A percentile compares a stretch with the other conserved stretches of the same genome.
phyloP scores from a whole-genome alignment of 1,284 basidiomycete genomes.

The Leccinum solheimii region DNA sequence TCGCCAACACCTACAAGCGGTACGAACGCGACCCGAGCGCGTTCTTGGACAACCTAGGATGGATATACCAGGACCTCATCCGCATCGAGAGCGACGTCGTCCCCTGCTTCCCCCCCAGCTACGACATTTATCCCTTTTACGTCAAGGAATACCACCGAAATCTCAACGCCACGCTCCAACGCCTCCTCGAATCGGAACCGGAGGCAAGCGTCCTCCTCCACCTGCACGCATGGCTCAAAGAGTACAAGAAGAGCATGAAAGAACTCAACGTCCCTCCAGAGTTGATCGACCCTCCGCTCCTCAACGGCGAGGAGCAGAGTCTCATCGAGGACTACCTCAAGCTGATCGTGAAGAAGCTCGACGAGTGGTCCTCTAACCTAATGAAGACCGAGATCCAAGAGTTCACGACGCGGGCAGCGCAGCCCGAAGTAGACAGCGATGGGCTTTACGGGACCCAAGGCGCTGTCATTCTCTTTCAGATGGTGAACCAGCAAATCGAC shows the following conservation, averaged over 20 bases:
- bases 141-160: constrained; percentile 92
- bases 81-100: constrained; percentile 86
- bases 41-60: constrained; percentile 81
- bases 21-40: constrained; percentile 64
- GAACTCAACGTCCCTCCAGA: constrained; percentile 84
- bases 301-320: constrained; percentile 91
- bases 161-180: constrained; percentile 77
- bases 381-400: constrained; percentile 90
- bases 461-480: constrained; percentile 94
- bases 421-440: constrained; percentile 88
- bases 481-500: constrained; percentile 98
- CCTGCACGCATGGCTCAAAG: constrained; percentile 92
- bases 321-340: constrained; percentile 96
- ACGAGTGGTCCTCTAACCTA: constrained; percentile 95
- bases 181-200: constrained; percentile 73
- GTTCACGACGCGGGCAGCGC: constrained; percentile 80
- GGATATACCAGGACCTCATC: constrained; percentile 96
- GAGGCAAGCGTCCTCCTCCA: constrained; percentile 86
- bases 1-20: constrained; percentile 68
- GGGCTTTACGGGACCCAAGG: constrained; percentile 92
- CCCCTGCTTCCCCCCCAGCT: constrained; percentile 90
- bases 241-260: constrained; percentile 95
- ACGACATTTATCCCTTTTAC: constrained; percentile 83
- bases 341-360: constrained; percentile 92
- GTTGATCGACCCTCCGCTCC: constrained; percentile 83